Base-by-base conservation (phyloP, 306 rosid genomes). In the Quercus alba region DNA sequence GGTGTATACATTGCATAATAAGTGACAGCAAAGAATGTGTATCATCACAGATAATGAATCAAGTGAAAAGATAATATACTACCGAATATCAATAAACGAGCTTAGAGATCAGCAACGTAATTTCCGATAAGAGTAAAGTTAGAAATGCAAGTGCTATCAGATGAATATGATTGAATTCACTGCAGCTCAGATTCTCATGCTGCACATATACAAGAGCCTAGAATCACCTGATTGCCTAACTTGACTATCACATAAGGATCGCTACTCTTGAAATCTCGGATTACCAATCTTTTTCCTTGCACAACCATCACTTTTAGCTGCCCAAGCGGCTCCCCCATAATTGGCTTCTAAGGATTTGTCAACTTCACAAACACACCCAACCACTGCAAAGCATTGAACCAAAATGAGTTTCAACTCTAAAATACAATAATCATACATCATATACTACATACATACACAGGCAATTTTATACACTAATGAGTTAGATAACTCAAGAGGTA, bases 191-290 rank as follows among this genome's bases (percentile, higher is more conserved):
- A 56, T 59, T 23, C 3, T 59, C 67, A 59, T 5, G 31, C 33
- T 23, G 33, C 33, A 23, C 67, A 23, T 23, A 17, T 28, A 64
- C 18, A 31, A 18, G 70, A 41, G 35, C 46, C 46, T 41, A 58
- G 72, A 74, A 12, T 46, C 57, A 93, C 99, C 98, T 91, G 99
- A 84, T 86, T 88, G 55, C 94, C 97, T 72, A 93, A 72, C 89
- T 95, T 95, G 86, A 93, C 91, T 71, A 95, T 87, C 80, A 95
- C 99, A 86, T 95, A 95, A 79, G 99, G 98, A 90, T 95, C 99
- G 73, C 99, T 95, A 70, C 85, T 93, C 89, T 85, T 95, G 90
- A 95, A 95, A 86, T 95, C 99, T n/a, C 99, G 89, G 82, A 95
- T 91, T 21, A 86, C 99, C 72, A 95, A 87, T 79, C 85, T 81